Evolutionary conservation across 2,329 filamentous ascomycete genomes (phyloP).

Genomic region (Clarireedia paspali): DNA sequence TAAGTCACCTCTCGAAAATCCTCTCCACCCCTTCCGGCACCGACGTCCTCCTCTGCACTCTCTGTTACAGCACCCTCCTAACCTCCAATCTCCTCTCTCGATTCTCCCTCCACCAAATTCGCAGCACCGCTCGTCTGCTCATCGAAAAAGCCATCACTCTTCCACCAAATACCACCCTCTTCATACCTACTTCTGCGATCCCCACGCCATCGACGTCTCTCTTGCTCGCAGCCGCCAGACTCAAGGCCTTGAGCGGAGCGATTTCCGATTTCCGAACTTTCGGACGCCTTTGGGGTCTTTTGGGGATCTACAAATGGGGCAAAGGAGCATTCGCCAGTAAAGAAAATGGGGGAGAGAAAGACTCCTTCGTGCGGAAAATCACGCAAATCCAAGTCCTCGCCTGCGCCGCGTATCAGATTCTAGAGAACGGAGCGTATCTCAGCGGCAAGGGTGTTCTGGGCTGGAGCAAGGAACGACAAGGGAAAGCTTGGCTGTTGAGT

Average conservation of each 20-base stretch:
- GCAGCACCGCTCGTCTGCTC: conserved; percentile 42
- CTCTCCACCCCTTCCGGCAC: conserved; percentile 61
- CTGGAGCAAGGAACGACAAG: conserved; percentile 48
- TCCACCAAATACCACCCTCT: conserved; percentile 42
- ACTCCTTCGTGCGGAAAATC: conserved; percentile 42
- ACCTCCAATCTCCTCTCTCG: conserved; percentile 42
- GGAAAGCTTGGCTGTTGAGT: conserved; percentile 61
- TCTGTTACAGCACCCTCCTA: conserved; percentile 59
- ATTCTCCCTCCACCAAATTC: conserved; percentile 50
- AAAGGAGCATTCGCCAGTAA: conserved; percentile 35
- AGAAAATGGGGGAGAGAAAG: conserved; percentile 23
- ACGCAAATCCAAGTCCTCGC: conserved; percentile 60
- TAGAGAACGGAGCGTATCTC: conserved; percentile 81
- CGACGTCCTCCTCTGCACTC: conserved; percentile 60
- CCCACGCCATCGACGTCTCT: conserved; percentile 21
- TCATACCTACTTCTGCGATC: conserved; percentile 27
- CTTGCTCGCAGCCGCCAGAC: conserved; percentile 40
- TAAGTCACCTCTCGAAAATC: conserved; percentile 52
- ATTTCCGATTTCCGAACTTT: conserved; percentile 67
- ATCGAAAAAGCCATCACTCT: conserved; percentile 44
- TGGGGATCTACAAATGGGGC: conserved; percentile 66
- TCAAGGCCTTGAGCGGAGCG: conserved; percentile 56
- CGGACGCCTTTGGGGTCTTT: conserved; percentile 65
- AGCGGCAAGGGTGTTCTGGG: conserved; percentile 63
- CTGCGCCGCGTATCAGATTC: conserved; percentile 63